Conservation (phyloP, 805 yeast species). For the Hanseniaspora opuntiae region DNA sequence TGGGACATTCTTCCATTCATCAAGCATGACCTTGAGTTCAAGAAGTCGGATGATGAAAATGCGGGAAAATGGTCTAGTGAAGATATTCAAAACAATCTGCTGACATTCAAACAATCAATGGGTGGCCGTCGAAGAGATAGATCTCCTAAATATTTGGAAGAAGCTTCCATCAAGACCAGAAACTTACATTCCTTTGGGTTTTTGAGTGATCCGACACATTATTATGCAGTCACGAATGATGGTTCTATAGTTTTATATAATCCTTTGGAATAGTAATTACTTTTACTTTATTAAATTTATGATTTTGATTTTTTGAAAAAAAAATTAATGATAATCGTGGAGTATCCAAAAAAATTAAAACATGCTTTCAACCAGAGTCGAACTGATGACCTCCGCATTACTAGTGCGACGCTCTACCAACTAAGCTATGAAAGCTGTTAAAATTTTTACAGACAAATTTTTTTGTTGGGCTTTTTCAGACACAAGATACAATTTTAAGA, state of each 20-base stretch:
- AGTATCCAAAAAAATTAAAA: not conserved
- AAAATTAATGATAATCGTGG: too few relatives aligned
- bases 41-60: not conserved
- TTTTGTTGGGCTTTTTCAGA: too few relatives aligned
- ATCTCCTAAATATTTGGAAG: constrained; percentile 7
- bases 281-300: too few relatives aligned
- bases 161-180: not conserved
- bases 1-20: constrained; percentile 3
- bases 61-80: not conserved
- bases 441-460: too few relatives aligned
- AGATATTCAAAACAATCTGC: not conserved
- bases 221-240: not conserved
- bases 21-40: not conserved
- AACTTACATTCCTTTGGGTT: not conserved
- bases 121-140: constrained; percentile 11
- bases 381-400: constrained; percentile 14
- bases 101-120: constrained; percentile 1
- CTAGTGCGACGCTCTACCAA: constrained; percentile 14
- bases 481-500: too few relatives aligned
- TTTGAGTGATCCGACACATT: not conserved
- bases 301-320: too few relatives aligned
- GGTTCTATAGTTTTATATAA: constrained; percentile 4
- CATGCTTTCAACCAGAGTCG: too few relatives aligned
- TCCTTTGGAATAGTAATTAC: not conserved
- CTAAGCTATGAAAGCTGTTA: constrained; percentile 12